Conservation (phyloP, 768 basidiomycete genomes). For the Leucocoprinus birnbaumii region DNA sequence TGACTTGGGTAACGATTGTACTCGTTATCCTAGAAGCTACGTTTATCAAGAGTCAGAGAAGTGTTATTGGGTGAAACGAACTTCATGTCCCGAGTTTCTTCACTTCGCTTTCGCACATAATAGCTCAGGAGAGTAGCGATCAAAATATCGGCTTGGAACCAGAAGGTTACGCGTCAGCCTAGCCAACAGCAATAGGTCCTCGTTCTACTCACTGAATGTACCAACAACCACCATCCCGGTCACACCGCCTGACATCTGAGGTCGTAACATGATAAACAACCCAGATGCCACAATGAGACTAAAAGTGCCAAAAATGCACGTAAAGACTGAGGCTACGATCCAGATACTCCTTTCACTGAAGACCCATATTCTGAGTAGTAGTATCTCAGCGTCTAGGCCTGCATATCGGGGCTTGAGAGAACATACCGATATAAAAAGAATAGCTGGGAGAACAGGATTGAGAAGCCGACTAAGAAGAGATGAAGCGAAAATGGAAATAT, state of each 20-base stretch:
- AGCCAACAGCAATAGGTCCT: neutral
- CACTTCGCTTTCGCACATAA: conserved; percentile 11
- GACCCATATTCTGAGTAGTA: conserved; percentile 12
- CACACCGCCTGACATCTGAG: neutral
- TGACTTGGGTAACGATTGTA: conserved; percentile 9
- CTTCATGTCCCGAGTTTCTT: conserved; percentile 2
- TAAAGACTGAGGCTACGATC: conserved; percentile 5
- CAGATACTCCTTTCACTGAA: conserved; percentile 11
- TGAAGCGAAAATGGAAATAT: conserved; percentile 14
- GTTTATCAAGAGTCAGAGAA: neutral
- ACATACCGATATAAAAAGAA: conserved; percentile 16
- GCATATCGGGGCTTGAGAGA: no score
- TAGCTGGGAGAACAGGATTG: conserved; percentile 14
- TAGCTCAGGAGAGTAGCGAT: conserved; percentile 15
- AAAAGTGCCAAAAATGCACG: conserved; percentile 6
- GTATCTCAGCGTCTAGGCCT: neutral
- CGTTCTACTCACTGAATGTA: neutral
- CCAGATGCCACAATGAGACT: conserved; percentile 1
- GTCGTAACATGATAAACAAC: neutral
- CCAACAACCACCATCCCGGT: neutral
- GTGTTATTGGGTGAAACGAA: neutral
- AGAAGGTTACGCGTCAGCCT: no score
- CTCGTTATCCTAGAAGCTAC: conserved; percentile 5
- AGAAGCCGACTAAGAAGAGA: conserved; percentile 13
- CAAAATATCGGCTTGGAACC: conserved; percentile 9